Conservation (phyloP, 805 yeast genomes). For the Saccharomyces jurei region DNA sequence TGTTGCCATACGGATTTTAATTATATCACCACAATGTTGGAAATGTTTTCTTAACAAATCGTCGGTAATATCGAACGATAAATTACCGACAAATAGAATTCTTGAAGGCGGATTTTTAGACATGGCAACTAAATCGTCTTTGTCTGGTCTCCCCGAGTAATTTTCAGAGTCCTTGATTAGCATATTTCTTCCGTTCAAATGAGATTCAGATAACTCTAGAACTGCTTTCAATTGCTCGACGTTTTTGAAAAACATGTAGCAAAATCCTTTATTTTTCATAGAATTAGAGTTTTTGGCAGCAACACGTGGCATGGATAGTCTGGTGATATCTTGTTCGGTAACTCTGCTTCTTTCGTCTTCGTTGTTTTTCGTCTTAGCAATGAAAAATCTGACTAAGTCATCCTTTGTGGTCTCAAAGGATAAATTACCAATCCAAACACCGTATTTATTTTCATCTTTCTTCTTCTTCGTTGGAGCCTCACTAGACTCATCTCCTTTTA, state of each 20-base stretch:
- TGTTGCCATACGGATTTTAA: constrained; percentile 89
- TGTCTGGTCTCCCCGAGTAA: constrained; percentile 80
- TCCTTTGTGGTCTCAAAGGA: constrained; percentile 76
- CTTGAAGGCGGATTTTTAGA: constrained; percentile 83
- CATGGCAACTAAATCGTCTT: constrained; percentile 37
- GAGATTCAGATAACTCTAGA: constrained; percentile 58
- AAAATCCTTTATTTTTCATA: constrained; percentile 65
- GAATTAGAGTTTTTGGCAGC: constrained; percentile 49
- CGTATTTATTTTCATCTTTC: constrained; percentile 43
- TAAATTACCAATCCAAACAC: constrained; percentile 93
- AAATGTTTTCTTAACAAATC: constrained; percentile 73
- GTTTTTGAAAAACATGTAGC: constrained; percentile 73
- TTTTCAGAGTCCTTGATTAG: constrained; percentile 75
- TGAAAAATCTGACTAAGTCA: constrained; percentile 58
- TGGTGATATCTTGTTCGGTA: constrained; percentile 51
- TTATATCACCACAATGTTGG: constrained; percentile 85
- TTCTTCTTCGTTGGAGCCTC: constrained; percentile 14
- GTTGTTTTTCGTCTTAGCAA: constrained; percentile 44
- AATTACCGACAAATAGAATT: constrained; percentile 84
- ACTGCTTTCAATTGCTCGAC: constrained; percentile 54
- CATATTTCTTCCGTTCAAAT: constrained; percentile 76
- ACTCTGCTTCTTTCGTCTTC: constrained; percentile 35
- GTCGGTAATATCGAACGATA: constrained; percentile 85
- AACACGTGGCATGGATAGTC: constrained; percentile 69
- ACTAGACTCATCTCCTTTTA: constrained; percentile 8